Evolutionary conservation across 164 flowering plant species (phyloP), one percentile per base, ranked within the genome.

Genomic region (Macadamia integrifolia): DNA sequence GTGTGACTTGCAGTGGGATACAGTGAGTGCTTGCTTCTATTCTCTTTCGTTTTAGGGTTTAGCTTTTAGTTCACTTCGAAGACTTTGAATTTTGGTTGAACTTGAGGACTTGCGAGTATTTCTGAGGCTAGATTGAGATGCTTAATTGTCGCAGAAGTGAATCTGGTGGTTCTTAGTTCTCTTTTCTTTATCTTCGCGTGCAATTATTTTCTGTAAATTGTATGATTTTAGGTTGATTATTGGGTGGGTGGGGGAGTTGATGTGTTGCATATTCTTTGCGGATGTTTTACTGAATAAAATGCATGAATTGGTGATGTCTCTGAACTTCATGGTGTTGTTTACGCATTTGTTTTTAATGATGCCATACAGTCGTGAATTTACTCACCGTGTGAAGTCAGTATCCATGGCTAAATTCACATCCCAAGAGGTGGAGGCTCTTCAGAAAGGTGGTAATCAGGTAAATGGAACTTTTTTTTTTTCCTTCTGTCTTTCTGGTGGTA

Each of bases 361-460:
- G 50, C 52, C 59, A 35, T 69, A 60, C 87, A 94, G 98, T 75
- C 98, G 98, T 23, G 98, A 94, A 80, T 94, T 94, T 70, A 91
- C 97, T 66, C 98, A 94, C 71, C 93, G 98, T 57, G 98, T 94
- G 62, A 94, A 94, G 78, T 94, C 98, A 58, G 96, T 94, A 30
- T 94, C 98, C 58, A 91, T 94, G 97, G 77, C 98, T 14, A 94
- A 91, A 76, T 94, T 94, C 67, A 90, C 93, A 43, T 84, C 90
- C 6, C 92, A 90, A 77, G 98, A 94, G 83, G 98, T 94, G 75
- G 97, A 91, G 69, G 86, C 91, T 44, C 92, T 94, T 80, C 98
- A 94, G 76, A 85, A 80, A 71, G 97, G 98, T 71, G 98, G 98
- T 46, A 94, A 94, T 82, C 98, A 93, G 96, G 98, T 91, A 75